Conservation (phyloP, 768 basidiomycete genomes). For the Austroboletus eburneus region DNA sequence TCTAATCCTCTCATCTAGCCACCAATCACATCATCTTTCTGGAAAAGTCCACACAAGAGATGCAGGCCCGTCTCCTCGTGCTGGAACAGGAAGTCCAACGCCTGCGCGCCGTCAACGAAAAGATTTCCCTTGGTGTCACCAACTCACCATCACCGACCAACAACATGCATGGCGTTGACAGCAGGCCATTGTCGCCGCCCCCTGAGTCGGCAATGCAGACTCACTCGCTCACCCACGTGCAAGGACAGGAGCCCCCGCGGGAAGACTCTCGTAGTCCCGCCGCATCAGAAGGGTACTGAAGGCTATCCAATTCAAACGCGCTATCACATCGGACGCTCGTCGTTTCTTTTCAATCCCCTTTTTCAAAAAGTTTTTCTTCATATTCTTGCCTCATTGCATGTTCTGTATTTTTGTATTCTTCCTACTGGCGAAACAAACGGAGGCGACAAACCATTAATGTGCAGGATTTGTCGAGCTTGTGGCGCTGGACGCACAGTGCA, state of each 20-base stretch:
- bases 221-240: conserved; percentile 52
- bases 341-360: conserved; percentile 29
- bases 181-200: conserved; percentile 59
- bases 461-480: conserved; percentile 24
- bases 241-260: conserved; percentile 57
- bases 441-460: conserved; percentile 13
- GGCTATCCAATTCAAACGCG: conserved; percentile 12
- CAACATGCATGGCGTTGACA: conserved; percentile 37
- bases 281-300: conserved; percentile 30
- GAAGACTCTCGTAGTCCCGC: conserved; percentile 53
- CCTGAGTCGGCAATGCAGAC: conserved; percentile 46
- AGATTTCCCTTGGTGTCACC: conserved; percentile 65
- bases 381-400: conserved; percentile 32
- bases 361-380: conserved; percentile 23
- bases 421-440: conserved; percentile 24
- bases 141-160: conserved; percentile 54
- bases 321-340: conserved; percentile 26
- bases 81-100: conserved; percentile 68
- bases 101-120: conserved; percentile 75
- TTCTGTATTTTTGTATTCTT: conserved; percentile 33
- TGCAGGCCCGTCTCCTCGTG: conserved; percentile 61
- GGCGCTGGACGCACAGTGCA: conserved; percentile 35
- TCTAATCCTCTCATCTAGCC: conserved; percentile 39
- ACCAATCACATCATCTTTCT: conserved; percentile 74
- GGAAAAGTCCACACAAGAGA: conserved; percentile 67